Conservation (phyloP, 2,329 filamentous ascomycete species). For the Byssothecium circinans region DNA sequence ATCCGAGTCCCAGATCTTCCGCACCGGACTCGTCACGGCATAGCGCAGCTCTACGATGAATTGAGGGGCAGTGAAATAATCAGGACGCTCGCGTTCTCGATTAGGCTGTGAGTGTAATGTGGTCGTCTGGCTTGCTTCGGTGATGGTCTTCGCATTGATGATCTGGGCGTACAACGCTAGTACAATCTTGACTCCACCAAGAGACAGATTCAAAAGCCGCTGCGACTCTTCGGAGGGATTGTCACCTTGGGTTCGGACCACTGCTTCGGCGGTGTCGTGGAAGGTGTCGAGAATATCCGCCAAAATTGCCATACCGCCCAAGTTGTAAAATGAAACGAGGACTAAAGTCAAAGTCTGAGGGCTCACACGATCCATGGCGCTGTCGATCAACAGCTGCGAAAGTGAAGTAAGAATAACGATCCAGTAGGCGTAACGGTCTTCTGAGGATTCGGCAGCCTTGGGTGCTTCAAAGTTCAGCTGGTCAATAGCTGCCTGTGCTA, state of each 20-base stretch:
- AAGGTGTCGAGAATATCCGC: constrained; percentile 74
- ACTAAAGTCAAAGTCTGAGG: constrained; percentile 65
- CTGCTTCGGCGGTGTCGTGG: constrained; percentile 57
- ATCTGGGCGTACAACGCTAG: constrained; percentile 78
- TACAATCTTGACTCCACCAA: constrained; percentile 75
- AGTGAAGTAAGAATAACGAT: constrained; percentile 78
- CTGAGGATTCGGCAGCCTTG: constrained; percentile 53
- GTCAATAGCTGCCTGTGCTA: constrained; percentile 70
- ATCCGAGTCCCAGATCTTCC: constrained; percentile 80
- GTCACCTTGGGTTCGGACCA: constrained; percentile 48
- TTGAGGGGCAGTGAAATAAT: constrained; percentile 69
- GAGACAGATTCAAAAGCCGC: constrained; percentile 50
- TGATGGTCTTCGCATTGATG: constrained; percentile 74
- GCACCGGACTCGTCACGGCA: constrained; percentile 74
- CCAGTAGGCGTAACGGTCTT: constrained; percentile 74
- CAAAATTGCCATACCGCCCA: constrained; percentile 72
- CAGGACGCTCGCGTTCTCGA: constrained; percentile 57
- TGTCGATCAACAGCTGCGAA: constrained; percentile 77
- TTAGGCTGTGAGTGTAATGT: constrained; percentile 56
- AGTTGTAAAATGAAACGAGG: constrained; percentile 82
- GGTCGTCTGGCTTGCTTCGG: constrained; percentile 70
- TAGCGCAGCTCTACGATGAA: constrained; percentile 85
- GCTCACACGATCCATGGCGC: constrained; percentile 44
- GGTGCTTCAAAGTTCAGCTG: constrained; percentile 61
- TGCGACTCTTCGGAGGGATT: constrained; percentile 49